These are phyloP conservation scores for Lagenidium sp. DNA, from an alignment of 352 stramenopile genomes.

Conservation along the genomic window DNA sequence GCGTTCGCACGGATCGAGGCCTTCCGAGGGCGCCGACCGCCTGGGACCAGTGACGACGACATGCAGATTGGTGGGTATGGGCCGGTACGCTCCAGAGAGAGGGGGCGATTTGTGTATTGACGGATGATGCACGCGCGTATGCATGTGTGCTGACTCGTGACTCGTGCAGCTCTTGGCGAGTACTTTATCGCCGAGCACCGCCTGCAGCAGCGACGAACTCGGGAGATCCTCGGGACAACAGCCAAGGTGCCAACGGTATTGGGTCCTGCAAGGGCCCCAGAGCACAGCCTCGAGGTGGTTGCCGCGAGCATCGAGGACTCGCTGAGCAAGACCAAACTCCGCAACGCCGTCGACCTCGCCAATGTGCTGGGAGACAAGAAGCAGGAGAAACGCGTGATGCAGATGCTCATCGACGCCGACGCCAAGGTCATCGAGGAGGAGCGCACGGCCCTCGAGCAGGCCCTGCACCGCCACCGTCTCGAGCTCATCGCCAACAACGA, in stretches of 20 bases:
- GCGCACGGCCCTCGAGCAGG: conserved; percentile 40
- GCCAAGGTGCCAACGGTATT: background rate
- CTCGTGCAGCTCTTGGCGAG: background rate
- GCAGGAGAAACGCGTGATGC: conserved; percentile 56
- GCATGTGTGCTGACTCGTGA: too few species aligned
- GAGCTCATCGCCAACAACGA: conserved; percentile 27
- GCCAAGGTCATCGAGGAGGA: conserved; percentile 61
- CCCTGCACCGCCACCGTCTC: conserved; percentile 45
- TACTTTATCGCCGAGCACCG: conserved; percentile 19
- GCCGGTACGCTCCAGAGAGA: too few species aligned
- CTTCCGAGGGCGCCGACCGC: conserved; percentile 11
- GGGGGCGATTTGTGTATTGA: too few species aligned
- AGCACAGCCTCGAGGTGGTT: conserved; percentile 14
- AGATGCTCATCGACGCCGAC: conserved; percentile 60
- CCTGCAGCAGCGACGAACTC: conserved; percentile 20
- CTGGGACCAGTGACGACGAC: too few species aligned
- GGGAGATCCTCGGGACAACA: conserved; percentile 17
- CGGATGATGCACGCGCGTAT: too few species aligned
- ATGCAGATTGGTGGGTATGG: too few species aligned
- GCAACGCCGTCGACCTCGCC: conserved; percentile 59
- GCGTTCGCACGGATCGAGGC: conserved; percentile 23
- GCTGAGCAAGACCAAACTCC: conserved; percentile 55
- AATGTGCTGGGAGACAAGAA: conserved; percentile 39
- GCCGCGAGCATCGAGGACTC: conserved; percentile 33
- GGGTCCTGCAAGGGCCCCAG: conserved; percentile 5